Evolutionary conservation across 148 eudicot genomes (phyloP).

Genomic region (Pouteria glomerata): DNA sequence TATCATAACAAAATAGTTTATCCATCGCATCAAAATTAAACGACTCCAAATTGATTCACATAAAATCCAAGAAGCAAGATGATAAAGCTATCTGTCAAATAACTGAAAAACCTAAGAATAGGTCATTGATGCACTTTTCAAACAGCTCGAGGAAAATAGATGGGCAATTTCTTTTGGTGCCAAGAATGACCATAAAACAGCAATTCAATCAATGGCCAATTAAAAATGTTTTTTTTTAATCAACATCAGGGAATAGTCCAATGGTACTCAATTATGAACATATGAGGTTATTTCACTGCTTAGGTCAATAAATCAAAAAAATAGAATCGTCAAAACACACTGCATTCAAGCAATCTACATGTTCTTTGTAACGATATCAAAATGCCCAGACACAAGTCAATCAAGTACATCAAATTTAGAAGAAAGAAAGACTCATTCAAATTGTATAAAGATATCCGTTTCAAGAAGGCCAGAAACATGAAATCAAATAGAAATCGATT

Average conservation of each 20-base stretch:
- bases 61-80: not conserved
- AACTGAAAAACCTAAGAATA: not conserved
- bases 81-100: not conserved
- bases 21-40: not conserved
- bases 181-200: not conserved
- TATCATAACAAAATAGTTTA: not conserved
- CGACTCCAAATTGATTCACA: not conserved
- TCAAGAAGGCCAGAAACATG: not conserved
- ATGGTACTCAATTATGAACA: not conserved
- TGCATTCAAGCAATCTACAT: not conserved
- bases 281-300: not conserved
- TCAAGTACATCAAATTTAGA: not conserved
- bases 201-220: not conserved
- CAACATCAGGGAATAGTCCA: not conserved
- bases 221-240: not conserved
- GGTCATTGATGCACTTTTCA: not conserved
- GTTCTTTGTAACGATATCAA: too few species aligned
- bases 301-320: not conserved
- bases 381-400: not conserved
- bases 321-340: not conserved
- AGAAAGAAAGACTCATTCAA: not conserved
- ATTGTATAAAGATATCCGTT: not conserved
- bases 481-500: not conserved
- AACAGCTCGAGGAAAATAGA: not conserved
- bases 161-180: not conserved